phyloP scores from a whole-genome alignment of 257 asterid genomes.

The Cordia subcordata region DNA sequence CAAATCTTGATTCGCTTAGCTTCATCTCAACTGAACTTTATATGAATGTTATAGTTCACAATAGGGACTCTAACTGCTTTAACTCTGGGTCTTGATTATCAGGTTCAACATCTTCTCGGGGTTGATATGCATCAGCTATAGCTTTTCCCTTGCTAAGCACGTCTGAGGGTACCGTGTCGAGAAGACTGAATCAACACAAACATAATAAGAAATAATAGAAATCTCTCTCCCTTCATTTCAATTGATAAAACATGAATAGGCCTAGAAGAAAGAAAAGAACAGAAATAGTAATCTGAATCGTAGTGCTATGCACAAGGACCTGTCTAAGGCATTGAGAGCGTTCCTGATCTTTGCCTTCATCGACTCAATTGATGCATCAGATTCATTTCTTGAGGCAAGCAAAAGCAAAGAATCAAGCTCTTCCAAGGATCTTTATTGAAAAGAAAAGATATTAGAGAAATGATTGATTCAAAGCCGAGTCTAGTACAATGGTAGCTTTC shows the following conservation, averaged over 20 bases:
- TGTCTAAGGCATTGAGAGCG: constrained; percentile 62
- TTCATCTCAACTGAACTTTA: too few relatives aligned
- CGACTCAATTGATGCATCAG: constrained; percentile 47
- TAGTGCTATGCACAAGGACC: too few relatives aligned
- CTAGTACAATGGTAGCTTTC: neutral
- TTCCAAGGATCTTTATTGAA: constrained; percentile 72
- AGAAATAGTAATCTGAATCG: too few relatives aligned
- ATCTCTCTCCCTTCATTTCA: neutral
- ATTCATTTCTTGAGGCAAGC: constrained; percentile 73
- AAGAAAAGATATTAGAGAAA: neutral
- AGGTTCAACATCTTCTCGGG: constrained; percentile 36
- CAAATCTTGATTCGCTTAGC: too few relatives aligned
- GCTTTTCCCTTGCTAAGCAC: constrained; percentile 77
- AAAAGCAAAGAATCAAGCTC: constrained; percentile 87
- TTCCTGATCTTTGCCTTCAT: constrained; percentile 56
- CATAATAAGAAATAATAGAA: too few relatives aligned
- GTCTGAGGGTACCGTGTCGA: constrained; percentile 69
- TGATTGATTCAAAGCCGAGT: neutral
- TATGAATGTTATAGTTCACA: too few relatives aligned
- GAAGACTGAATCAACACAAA: constrained; percentile 47
- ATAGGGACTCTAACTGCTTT: constrained; percentile 59
- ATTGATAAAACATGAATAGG: neutral
- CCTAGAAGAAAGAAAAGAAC: neutral
- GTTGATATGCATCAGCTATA: constrained; percentile 72
- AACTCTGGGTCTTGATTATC: constrained; percentile 49